Base-by-base conservation (phyloP, 1,284 basidiomycete genomes). In the Retiboletus flavoniger region DNA sequence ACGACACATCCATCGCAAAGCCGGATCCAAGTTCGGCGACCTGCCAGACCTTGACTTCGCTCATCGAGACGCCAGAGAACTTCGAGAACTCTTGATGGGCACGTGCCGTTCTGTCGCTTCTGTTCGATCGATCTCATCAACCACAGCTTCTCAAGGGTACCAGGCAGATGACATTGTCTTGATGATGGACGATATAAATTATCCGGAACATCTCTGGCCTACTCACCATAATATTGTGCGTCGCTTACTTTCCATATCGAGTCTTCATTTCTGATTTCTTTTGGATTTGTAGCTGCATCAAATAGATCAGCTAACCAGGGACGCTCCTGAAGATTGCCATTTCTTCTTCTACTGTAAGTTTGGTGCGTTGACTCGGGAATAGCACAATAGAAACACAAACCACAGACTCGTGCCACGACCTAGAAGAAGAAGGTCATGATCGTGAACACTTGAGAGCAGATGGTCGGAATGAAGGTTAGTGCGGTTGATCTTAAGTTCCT, bases 291-390 rank as follows among this genome's bases (percentile, higher is more conserved):
- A 66, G 64, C 34, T 66, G 7, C 40, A 7, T 2, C 64, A 74
- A 53, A 66, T 78, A 14, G 40, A 59, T 1, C 43, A 28, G 9
- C 55, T 77, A 6, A 67, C 69, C 1, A 42, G 55, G 0, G 62
- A 60, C 13, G 61, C 69, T 2, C 45, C 60, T 8, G 56, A 70
- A 3, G 63, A 69, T 0, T 71, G 74, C 34, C 65, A 59, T n/a
- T 71, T 75, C 28, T 66, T 74, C 28, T 74, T 78, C 51, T 73
- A 72, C 47, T 77, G 76, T 71, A 51, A 17, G 72, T 52, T 9
- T 0, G 31, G 8, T 19, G n/a, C 3, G 7, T 29, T 39, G 11
- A 10, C 13, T 11, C 7, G 3, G 24, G 14, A 40, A 32, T 28
- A 11, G 16, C n/a, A 40, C 35, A 7, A 19, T 50, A 26, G 14